phyloP scores from a whole-genome alignment of 1,139 yeast species.

The Suhomyces panamericanus region DNA sequence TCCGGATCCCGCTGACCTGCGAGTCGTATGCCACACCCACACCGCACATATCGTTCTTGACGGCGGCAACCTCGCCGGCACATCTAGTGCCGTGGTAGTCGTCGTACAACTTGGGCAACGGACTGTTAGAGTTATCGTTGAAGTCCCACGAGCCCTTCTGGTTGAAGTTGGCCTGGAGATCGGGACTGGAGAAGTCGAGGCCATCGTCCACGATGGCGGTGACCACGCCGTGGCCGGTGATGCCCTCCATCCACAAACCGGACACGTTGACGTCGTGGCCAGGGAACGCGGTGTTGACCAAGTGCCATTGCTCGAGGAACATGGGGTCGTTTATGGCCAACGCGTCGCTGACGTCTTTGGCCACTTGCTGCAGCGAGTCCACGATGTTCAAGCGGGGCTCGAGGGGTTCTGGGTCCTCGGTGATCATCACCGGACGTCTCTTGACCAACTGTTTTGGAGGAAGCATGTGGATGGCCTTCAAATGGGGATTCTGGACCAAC shows the following conservation, averaged over 20 bases:
- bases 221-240: constrained; percentile 79
- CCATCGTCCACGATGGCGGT: constrained; percentile 96
- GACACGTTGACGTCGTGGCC: constrained; percentile 88
- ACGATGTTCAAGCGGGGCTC: constrained; percentile 21
- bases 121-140: constrained; percentile 72
- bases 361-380: constrained; percentile 50
- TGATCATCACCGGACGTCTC: constrained; percentile 43
- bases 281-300: constrained; percentile 66
- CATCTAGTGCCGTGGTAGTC: constrained; percentile 98
- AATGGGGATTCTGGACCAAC: constrained; percentile 25
- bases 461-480: constrained; percentile 52
- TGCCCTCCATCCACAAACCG: constrained; percentile 80
- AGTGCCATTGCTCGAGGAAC: constrained; percentile 87
- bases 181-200: constrained; percentile 74
- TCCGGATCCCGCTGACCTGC: constrained; percentile 86
- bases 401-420: constrained; percentile 13
- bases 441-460: constrained; percentile 48
- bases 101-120: constrained; percentile 77
- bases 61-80: constrained; percentile 96
- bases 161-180: constrained; percentile 69
- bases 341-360: constrained; percentile 48
- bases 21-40: constrained; percentile 91
- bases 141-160: constrained; percentile 87
- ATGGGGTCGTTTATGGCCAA: constrained; percentile 77
- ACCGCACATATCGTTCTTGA: constrained; percentile 86